A percentile compares a stretch with the other conserved stretches of the same genome.
phyloP scores from a whole-genome alignment of 805 yeast genomes.

The Grigorovia yakushimaensis region DNA sequence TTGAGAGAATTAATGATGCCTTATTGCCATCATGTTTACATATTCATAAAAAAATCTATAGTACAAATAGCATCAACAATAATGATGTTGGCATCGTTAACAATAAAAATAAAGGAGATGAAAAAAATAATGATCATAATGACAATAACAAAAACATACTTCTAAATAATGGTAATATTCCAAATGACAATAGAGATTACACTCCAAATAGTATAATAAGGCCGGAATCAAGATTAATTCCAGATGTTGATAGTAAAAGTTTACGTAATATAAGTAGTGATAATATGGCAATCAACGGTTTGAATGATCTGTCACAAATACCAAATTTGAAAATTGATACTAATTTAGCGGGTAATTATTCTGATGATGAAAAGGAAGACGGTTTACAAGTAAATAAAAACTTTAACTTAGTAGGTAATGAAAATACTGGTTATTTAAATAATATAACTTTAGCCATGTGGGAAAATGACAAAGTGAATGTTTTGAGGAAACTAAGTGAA shows the following conservation, averaged over 20 bases:
- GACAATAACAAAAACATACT: background rate
- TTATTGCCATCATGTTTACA: conserved; percentile 23
- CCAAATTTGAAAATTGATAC: conserved; percentile 7
- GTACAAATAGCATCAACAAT: background rate
- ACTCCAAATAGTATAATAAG: conserved; percentile 1
- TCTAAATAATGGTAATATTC: background rate
- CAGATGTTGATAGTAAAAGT: background rate
- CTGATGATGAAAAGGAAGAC: conserved; percentile 3
- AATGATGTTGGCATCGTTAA: background rate
- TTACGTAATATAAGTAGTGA: background rate
- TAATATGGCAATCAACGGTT: conserved; percentile 8
- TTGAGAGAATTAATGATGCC: conserved; percentile 24
- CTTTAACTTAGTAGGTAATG: background rate
- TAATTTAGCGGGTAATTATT: background rate
- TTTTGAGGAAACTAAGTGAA: conserved; percentile 10
- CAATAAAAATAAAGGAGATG: background rate
- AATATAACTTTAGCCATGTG: conserved; percentile 18
- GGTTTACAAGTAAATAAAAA: conserved; percentile 5
- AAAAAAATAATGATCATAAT: background rate
- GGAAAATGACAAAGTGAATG: conserved; percentile 14
- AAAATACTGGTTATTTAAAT: conserved; percentile 9
- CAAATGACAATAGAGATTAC: background rate
- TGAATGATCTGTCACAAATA: conserved; percentile 16
- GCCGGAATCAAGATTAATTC: conserved; percentile 7
- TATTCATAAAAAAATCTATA: background rate